phyloP scores from a whole-genome alignment of 2,329 filamentous ascomycete genomes.

The Fusarium luffae region DNA sequence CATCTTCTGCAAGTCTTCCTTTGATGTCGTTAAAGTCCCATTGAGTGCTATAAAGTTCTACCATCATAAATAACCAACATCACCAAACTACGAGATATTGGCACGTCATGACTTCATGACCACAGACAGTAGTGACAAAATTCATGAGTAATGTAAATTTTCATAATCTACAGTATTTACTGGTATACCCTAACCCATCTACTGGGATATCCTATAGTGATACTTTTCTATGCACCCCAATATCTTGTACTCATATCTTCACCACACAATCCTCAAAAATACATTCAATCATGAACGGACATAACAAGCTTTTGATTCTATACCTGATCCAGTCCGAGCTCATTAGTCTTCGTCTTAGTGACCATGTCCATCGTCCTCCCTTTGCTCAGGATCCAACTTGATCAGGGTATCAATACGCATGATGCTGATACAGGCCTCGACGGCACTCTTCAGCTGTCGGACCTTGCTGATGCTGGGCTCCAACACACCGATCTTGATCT shows the following conservation, averaged over 20 bases:
- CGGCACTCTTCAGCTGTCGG: slow-evolving; percentile 96
- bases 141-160: background rate
- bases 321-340: slow-evolving; percentile 40
- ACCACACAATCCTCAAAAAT: slow-evolving; percentile 21
- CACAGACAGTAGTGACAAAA: background rate
- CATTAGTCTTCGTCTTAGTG: slow-evolving; percentile 64
- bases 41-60: background rate
- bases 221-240: background rate
- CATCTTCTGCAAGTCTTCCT: background rate
- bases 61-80: background rate
- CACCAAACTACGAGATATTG: background rate
- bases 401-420: slow-evolving; percentile 99
- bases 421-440: slow-evolving; percentile 98
- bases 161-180: slow-evolving; percentile 3
- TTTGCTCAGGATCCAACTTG: slow-evolving; percentile 89
- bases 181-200: background rate
- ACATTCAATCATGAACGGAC: slow-evolving; percentile 39
- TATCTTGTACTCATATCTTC: slow-evolving; percentile 6
- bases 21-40: background rate
- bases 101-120: background rate
- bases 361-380: slow-evolving; percentile 84
- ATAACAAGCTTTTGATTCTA: slow-evolving; percentile 45
- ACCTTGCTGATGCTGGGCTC: slow-evolving; percentile 99
- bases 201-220: background rate
- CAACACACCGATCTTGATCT: slow-evolving; percentile 92